Base-by-base conservation (phyloP, 192 early-diverging fungal species). In the Linnemannia zychae region DNA sequence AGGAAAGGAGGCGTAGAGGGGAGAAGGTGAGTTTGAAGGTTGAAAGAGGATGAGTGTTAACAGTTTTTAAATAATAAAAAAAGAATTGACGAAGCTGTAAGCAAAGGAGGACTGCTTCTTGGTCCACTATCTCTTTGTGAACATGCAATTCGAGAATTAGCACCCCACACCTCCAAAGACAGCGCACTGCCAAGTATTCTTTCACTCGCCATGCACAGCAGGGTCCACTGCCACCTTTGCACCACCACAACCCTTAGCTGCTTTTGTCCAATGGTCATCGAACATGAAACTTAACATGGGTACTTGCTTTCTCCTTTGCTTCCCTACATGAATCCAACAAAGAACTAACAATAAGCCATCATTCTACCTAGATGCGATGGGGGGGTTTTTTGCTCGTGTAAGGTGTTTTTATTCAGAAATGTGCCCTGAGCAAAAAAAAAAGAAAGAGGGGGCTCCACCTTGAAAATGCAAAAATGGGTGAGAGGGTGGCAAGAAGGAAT, bases 81-180 rank as follows among this genome's bases (percentile, higher is more conserved):
- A 31, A 66, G 24, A 46, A 66, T 36, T 11, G 34, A 40, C 2
- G 34, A 37, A 31, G 28, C 6, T 28, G 57, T 63, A 63, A 63
- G 57, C 57, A 63, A 57, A 57, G 12, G 53, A 63, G 28, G 57
- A 63, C 57, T 63, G 57, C 57, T 63, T 63, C 57, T 63, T 12
- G 6, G 13, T 28, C 9, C 12, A 2, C 11, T 31, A 15, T 7
- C 28, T 63, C 57, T 44, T 44, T 9, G 40, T 44, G 40, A 44
- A 44, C 9, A 9, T 44, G 40, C 40, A 44, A 9, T 44, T 44
- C 9, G 40, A 44, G 40, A 44, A 3, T 44, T 6, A 44, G 40
- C 40, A 6, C 40, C 4, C n/a, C n/a, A n/a, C n/a, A n/a, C n/a
- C 40, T 44, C 40, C 40, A 44, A 44, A 44, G 4, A 44, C 3